Conservation (phyloP, 2,329 filamentous ascomycete genomes). For the Diaporthe batatas region DNA sequence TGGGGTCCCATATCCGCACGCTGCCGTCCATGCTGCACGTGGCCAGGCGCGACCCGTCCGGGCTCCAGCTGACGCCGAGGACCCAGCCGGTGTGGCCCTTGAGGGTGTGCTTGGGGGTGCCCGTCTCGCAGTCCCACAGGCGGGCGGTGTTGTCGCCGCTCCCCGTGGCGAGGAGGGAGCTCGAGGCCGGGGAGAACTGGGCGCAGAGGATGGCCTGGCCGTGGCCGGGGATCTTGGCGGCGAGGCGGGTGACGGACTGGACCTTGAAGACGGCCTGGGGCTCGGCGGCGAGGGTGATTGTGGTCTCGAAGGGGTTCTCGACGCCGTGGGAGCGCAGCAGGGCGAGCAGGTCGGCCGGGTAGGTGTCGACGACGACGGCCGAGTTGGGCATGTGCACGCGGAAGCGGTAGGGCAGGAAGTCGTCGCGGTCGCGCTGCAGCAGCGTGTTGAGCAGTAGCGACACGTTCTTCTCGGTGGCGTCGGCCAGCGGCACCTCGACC, state of each 20-base stretch:
- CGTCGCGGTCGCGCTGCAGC: slow-evolving; percentile 71
- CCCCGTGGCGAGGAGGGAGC: slow-evolving; percentile 84
- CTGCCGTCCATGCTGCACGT: slow-evolving; percentile 95
- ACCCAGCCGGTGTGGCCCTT: slow-evolving; percentile 94
- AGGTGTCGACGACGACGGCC: slow-evolving; percentile 67
- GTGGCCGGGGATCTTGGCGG: slow-evolving; percentile 89
- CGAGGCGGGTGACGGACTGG: slow-evolving; percentile 90
- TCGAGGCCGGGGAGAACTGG: slow-evolving; percentile 85
- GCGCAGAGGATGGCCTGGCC: slow-evolving; percentile 90
- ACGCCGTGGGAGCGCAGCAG: slow-evolving; percentile 69
- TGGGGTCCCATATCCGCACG: slow-evolving; percentile 89
- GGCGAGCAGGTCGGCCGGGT: slow-evolving; percentile 67
- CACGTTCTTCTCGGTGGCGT: slow-evolving; percentile 90
- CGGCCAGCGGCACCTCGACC: slow-evolving; percentile 81
- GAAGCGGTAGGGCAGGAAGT: slow-evolving; percentile 73
- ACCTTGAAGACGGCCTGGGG: slow-evolving; percentile 96
- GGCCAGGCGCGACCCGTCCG: slow-evolving; percentile 83
- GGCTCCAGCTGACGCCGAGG: slow-evolving; percentile 86
- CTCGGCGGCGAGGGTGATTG: slow-evolving; percentile 68
- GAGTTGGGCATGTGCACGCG: slow-evolving; percentile 69
- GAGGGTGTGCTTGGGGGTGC: slow-evolving; percentile 87
- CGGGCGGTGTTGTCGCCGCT: slow-evolving; percentile 92
- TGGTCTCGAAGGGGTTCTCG: slow-evolving; percentile 68
- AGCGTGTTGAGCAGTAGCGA: slow-evolving; percentile 89
- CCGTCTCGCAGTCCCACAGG: slow-evolving; percentile 95